These are phyloP conservation scores for Chlamydomonas applanata DNA, from an alignment of 139 green algal genomes.

Conservation along the genomic window DNA sequence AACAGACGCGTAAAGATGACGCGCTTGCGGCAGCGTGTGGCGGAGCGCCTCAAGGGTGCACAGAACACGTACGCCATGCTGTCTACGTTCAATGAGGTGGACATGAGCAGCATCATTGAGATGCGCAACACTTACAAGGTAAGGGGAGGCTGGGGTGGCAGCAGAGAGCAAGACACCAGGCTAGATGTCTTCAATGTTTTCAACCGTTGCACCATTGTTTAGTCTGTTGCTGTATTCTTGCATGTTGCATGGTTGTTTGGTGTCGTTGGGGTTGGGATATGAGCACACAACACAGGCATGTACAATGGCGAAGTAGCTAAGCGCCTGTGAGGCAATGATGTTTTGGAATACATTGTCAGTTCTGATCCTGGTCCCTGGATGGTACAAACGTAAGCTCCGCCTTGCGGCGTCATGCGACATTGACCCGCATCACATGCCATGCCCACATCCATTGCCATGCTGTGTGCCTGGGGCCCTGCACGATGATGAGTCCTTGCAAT, in stretches of 20 bases:
- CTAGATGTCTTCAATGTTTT: not conserved
- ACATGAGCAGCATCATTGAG: constrained; percentile 95
- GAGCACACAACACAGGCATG: not conserved
- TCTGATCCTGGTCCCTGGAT: too few relatives aligned
- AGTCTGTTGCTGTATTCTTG: too few relatives aligned
- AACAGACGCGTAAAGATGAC: constrained; percentile 93
- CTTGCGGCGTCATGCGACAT: too few relatives aligned
- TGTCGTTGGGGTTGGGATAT: not conserved
- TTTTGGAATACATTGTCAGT: too few relatives aligned
- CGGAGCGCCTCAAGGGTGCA: constrained; percentile 91
- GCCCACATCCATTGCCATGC: not conserved
- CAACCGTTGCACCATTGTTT: too few relatives aligned
- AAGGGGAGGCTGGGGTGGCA: not conserved
- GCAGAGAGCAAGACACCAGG: not conserved
- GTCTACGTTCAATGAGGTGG: constrained; percentile 99
- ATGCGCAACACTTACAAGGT: constrained; percentile 90
- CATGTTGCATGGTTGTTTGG: too few relatives aligned
- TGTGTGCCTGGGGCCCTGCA: not conserved
- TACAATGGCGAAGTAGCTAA: too few relatives aligned
- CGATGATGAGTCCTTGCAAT: not conserved
- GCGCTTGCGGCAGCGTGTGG: constrained; percentile 84
- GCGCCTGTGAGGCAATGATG: too few relatives aligned
- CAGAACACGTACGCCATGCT: constrained; percentile 99
- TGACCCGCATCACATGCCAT: too few relatives aligned
- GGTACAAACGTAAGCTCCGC: too few relatives aligned